These are phyloP conservation scores for Quercus parvula DNA, from an alignment of 306 rosid genomes.

Conservation along the genomic window DNA sequence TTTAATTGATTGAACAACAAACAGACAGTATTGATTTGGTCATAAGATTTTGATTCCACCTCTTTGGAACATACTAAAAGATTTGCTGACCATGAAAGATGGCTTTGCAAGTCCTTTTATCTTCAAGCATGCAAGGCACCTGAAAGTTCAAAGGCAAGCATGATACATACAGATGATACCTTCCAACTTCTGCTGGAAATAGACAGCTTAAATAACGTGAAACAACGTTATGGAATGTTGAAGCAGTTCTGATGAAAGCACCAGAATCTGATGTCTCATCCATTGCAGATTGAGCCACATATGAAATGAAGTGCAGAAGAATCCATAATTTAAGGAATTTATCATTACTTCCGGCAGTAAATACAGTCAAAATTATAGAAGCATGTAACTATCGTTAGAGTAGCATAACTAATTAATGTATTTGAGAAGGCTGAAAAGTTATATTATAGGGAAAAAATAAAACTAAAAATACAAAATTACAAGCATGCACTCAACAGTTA, in stretches of 20 bases:
- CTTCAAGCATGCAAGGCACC: conserved; percentile 2
- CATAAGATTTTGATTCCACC: neutral
- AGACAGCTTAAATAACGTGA: too few species aligned
- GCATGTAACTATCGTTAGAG: neutral
- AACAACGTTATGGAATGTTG: too few species aligned
- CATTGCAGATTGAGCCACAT: too few species aligned
- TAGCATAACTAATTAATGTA: neutral
- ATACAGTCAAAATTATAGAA: neutral
- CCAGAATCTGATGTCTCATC: too few species aligned
- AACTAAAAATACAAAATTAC: neutral
- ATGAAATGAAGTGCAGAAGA: too few species aligned
- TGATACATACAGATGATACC: too few species aligned
- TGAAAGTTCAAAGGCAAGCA: too few species aligned
- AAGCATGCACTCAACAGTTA: neutral
- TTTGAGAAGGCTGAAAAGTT: neutral
- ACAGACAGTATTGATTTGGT: neutral
- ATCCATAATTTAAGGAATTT: too few species aligned
- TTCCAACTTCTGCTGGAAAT: too few species aligned
- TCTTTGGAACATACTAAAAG: neutral
- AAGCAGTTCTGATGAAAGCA: too few species aligned
- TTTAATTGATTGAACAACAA: neutral
- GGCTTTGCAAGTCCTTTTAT: neutral
- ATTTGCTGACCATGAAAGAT: neutral
- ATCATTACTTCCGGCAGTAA: too few species aligned
- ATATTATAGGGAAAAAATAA: neutral